These are phyloP conservation scores for Pisolithus marmoratus DNA, from an alignment of 768 basidiomycete genomes.

Conservation along the genomic window DNA sequence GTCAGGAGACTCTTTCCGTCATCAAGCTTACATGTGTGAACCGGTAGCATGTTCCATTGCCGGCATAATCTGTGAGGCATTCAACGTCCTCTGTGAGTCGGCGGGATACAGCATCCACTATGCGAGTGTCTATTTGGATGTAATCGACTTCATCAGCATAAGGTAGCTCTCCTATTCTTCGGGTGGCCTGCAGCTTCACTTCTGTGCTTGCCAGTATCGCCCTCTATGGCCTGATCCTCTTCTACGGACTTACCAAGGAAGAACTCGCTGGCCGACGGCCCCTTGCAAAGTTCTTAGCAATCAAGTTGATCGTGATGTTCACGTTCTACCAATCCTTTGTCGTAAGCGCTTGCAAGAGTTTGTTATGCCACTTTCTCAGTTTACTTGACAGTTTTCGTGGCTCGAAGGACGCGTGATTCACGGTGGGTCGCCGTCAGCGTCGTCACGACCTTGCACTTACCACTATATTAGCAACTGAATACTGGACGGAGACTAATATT, in stretches of 20 bases:
- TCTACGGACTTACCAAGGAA: conserved; percentile 76
- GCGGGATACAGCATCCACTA: conserved; percentile 53
- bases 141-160: conserved; percentile 77
- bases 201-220: conserved; percentile 51
- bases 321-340: conserved; percentile 85
- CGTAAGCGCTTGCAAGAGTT: conserved; percentile 33
- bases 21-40: conserved; percentile 3
- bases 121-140: conserved; percentile 66
- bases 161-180: conserved; percentile 38
- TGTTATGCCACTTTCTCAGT: not conserved
- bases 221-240: conserved; percentile 78
- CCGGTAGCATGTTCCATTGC: conserved; percentile 44
- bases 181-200: not conserved
- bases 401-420: conserved; percentile 69
- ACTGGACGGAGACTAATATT: conserved; percentile 82
- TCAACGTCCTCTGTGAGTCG: conserved; percentile 63
- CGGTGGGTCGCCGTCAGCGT: conserved; percentile 27
- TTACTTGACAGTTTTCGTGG: conserved; percentile 47
- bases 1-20: too few species aligned
- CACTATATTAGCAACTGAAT: conserved; percentile 49
- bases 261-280: conserved; percentile 76
- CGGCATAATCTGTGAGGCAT: conserved; percentile 72
- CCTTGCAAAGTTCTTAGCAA: conserved; percentile 77
- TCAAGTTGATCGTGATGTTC: conserved; percentile 84
- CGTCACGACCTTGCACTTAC: not conserved